Evolutionary conservation across 495 filamentous ascomycete genomes (phyloP).

Genomic region (Penicillium herquei): DNA sequence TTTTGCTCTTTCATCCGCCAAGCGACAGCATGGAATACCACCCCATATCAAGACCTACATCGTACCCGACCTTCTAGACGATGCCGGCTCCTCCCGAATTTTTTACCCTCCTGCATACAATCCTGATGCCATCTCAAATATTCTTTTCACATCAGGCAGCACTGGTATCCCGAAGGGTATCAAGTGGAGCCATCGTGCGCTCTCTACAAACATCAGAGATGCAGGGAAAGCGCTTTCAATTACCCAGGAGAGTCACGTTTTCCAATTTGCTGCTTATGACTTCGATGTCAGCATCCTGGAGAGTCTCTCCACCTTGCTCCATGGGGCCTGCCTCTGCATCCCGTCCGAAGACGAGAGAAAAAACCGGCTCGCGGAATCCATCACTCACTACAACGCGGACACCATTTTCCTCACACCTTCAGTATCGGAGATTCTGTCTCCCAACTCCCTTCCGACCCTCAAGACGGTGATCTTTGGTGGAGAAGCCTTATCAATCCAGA

Average conservation of each 20-base stretch:
- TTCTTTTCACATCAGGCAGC: slow-evolving; percentile 68
- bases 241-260: not conserved
- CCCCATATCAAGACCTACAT: no score
- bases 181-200: no score
- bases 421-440: not conserved
- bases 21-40: no score
- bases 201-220: not conserved
- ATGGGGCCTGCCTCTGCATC: not conserved
- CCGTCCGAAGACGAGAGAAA: not conserved
- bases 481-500: not conserved
- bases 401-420: not conserved
- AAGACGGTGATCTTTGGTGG: not conserved
- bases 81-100: not conserved
- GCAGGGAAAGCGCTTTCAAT: not conserved
- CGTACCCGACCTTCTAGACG: slow-evolving; percentile 13
- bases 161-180: not conserved
- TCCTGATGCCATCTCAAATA: slow-evolving; percentile 4
- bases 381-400: not conserved
- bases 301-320: not conserved
- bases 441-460: not conserved
- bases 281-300: not conserved
- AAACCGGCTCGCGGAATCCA: not conserved
- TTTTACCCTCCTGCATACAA: no score
- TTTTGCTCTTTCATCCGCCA: no score
- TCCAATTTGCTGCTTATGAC: not conserved